Base-by-base conservation (phyloP, 352 stramenopile species). In the Globisporangium nodosum region DNA sequence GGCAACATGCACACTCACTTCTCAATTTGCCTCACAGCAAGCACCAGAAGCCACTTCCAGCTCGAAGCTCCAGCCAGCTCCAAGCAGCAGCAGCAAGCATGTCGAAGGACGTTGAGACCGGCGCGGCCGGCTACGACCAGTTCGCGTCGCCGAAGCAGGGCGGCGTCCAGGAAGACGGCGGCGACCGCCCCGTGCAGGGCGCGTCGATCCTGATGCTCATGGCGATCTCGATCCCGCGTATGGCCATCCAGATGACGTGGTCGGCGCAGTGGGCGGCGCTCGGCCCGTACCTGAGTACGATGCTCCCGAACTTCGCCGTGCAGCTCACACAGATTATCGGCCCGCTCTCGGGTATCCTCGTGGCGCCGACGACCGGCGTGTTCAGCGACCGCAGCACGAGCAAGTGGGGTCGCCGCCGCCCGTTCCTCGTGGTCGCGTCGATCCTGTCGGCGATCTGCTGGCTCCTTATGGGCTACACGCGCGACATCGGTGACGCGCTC, bases 201-300 rank as follows among this genome's bases (percentile, higher is more conserved):
- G 16, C 16, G 16, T 92, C 81, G 3, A 59, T 92, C 8, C 54
- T 65, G 0, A 87, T 88, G 76, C 68, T 92, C 3, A 64, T 92
- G 53, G 57, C 88, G 16, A 66, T 90, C 3, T 85, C 80, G 15
- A 52, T 89, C 13, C 80, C 82, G 0, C 69, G 79, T 9, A 87
- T 92, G 78, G 80, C 82, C 18, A 86, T 71, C 47, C 87, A 89
- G 54, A 89, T 90, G 78, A 75, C 76, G 6, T 92, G 80, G 82
- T 81, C 78, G 2, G 80, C 82, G 42, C 80, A 92, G 49, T 90
- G 82, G 82, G 78, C 80, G 3, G 80, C 78, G 2, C 61, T 92
- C 12, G 80, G 80, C 0, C 80, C 82, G 9, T 87, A 88, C 48
- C 67, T 92, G 5, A 71, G 76, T 15, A 89, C 75, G n/a, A 73